phyloP scores from a whole-genome alignment of 768 basidiomycete species.

The Tulasnella sp. region DNA sequence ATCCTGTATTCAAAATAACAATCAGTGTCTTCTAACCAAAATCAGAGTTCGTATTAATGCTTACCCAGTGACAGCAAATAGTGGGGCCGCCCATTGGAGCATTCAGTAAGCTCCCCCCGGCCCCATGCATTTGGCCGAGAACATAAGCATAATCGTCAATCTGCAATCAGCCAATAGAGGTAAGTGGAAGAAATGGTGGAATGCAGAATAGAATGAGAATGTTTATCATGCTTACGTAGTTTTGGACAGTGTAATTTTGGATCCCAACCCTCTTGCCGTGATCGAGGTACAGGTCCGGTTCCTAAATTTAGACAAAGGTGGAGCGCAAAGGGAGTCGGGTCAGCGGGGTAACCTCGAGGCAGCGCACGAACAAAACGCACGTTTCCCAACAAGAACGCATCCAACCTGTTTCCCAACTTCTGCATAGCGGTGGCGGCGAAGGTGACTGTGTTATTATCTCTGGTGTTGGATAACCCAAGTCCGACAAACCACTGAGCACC shows the following conservation, averaged over 20 bases:
- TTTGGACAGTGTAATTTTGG: constrained; percentile 14
- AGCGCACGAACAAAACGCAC: neutral
- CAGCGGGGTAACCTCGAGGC: neutral
- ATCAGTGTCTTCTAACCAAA: neutral
- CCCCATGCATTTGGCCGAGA: constrained; percentile 12
- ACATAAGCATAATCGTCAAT: constrained; percentile 13
- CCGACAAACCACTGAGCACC: constrained; percentile 11
- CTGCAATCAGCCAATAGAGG: neutral
- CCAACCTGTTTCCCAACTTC: constrained; percentile 5
- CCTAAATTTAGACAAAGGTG: neutral
- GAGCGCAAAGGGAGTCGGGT: neutral
- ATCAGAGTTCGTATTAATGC: neutral
- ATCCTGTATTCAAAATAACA: neutral
- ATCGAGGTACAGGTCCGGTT: constrained; percentile 15
- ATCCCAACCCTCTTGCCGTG: constrained; percentile 6
- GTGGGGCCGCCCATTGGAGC: constrained; percentile 9
- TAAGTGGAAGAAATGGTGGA: neutral
- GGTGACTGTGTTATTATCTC: constrained; percentile 8
- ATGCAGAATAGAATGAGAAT: neutral
- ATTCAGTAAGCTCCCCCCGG: constrained; percentile 1
- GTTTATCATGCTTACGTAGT: constrained; percentile 13
- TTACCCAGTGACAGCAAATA: constrained; percentile 6
- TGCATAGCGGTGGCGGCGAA: constrained; percentile 9
- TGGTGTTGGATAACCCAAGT: constrained; percentile 8
- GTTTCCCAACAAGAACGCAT: constrained; percentile 16